Evolutionary conservation across 140 eudicot species (phyloP), one percentile per base, ranked within the genome.

Genomic region (Cichorium intybus): DNA sequence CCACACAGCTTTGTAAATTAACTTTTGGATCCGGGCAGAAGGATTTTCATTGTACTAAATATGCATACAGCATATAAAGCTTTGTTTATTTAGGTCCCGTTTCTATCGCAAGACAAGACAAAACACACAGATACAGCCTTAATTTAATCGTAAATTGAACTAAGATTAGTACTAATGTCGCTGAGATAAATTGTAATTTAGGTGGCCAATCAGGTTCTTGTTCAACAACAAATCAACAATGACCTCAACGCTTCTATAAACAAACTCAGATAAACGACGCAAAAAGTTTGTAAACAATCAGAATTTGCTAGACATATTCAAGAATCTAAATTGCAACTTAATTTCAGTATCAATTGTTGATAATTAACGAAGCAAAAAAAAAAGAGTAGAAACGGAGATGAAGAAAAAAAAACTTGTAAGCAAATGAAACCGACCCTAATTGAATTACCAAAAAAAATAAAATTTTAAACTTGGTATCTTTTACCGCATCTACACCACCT

Each of bases 401-500:
- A 31, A 59, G 17, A n/a, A n/a, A 56, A 45, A 22, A 57, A 57
- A 53, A 54, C 24, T 11, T 24, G 34, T 66, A 52, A 53, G 14
- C 27, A 67, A 10, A 53, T 24, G 68, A 54, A 41, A 52, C 51
- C 45, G 26, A 45, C 5, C 50, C 47, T 52, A 72, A 43, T 10
- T 17, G 48, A 62, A 58, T 34, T 68, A 65, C 59, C 39, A 74
- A 55, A 48, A 74, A 66, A 64, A 62, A 72, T 57, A 48, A 39
- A 26, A 14, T 43, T 10, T 64, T 56, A 33, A 50, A 43, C 1
- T 43, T 15, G 49, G 49, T 71, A 33, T 63, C 17, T 20, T 62
- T 50, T 20, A 24, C 11, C 22, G 16, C 39, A 54, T 68, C 84
- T 84, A 85, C 47, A 92, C 89, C 52, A 93, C 90, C 77, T 79